These are phyloP conservation scores for Xylaria intraflava DNA, from an alignment of 495 filamentous ascomycete genomes.

Conservation along the genomic window DNA sequence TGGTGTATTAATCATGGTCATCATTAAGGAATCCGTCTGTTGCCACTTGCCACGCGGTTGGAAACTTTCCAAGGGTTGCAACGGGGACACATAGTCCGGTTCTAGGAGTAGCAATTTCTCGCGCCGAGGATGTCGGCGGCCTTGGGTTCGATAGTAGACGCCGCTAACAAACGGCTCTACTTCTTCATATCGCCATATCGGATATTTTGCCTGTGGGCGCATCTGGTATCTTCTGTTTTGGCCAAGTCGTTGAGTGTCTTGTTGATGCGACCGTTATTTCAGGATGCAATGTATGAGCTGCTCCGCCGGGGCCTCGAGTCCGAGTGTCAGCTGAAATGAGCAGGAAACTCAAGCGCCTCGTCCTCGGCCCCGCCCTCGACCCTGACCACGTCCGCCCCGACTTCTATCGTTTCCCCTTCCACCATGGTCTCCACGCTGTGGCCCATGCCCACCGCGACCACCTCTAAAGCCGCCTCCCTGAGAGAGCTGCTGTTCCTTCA, in stretches of 20 bases:
- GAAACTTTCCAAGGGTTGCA: background rate
- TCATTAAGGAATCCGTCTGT: background rate
- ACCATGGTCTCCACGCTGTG: slow-evolving; percentile 55
- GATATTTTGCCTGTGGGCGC: background rate
- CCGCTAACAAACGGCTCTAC: background rate
- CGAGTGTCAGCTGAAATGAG: background rate
- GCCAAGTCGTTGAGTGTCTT: background rate
- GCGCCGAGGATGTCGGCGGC: background rate
- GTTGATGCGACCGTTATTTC: background rate
- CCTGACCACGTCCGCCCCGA: slow-evolving; percentile 48
- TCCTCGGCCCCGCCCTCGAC: slow-evolving; percentile 48
- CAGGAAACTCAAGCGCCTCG: slow-evolving; percentile 25
- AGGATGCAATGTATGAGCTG: background rate
- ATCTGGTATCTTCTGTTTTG: background rate
- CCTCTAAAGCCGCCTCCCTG: slow-evolving; percentile 55
- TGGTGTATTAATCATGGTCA: background rate
- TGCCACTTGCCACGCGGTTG: background rate
- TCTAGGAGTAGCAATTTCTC: background rate
- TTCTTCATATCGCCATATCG: background rate
- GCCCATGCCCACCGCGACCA: slow-evolving; percentile 57
- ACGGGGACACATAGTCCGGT: background rate
- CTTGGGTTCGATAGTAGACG: background rate
- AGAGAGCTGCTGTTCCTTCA: slow-evolving; percentile 80
- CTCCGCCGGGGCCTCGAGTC: background rate
- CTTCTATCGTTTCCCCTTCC: slow-evolving; percentile 48